Evolutionary conservation across 441 rosid species (phyloP).

Genomic region (Pelargonium exstipulatum): DNA sequence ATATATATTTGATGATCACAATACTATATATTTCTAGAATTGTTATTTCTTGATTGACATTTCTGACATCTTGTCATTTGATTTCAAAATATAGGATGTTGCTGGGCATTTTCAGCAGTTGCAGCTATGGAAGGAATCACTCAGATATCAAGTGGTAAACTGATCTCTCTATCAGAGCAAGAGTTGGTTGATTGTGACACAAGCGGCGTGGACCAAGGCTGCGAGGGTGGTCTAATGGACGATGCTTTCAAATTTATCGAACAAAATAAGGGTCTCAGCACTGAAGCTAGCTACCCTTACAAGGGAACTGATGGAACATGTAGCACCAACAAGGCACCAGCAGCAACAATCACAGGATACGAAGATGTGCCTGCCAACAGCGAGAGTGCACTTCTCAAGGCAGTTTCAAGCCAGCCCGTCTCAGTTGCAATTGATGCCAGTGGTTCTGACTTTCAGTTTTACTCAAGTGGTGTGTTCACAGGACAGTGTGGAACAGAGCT

Average conservation of each 20-base stretch:
- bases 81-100: constrained; percentile 3
- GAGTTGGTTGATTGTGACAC: background rate
- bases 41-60: no score
- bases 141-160: background rate
- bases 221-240: constrained; percentile 14
- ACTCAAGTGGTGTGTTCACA: no score
- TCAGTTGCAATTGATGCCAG: no score
- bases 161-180: constrained; percentile 13
- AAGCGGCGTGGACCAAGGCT: constrained; percentile 12
- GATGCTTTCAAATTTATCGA: constrained; percentile 14
- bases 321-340: background rate
- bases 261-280: constrained; percentile 6
- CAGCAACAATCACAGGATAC: no score
- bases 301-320: constrained; percentile 8
- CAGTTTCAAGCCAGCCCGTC: no score
- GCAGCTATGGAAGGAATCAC: constrained; percentile 17
- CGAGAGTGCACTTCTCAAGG: no score
- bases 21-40: no score
- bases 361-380: no score
- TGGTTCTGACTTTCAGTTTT: no score
- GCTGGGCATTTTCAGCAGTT: constrained; percentile 20
- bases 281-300: constrained; percentile 14
- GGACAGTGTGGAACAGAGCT: no score
- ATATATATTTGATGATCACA: background rate
- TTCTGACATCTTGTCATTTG: no score